phyloP scores from a whole-genome alignment of 2,329 filamentous ascomycete species.

The Diaporthe caulivora region DNA sequence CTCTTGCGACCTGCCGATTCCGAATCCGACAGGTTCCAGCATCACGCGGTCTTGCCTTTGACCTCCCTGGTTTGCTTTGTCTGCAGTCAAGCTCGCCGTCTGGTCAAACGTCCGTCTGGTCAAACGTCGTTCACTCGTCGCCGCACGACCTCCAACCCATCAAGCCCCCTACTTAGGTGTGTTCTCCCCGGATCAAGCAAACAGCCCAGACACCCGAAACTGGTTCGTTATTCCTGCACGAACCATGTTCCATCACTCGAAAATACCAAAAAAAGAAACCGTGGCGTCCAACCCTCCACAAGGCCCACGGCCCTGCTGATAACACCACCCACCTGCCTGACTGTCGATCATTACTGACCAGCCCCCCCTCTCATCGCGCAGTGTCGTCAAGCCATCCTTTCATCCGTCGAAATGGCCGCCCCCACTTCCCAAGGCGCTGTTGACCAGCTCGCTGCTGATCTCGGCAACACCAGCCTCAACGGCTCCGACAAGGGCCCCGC shows the following conservation, averaged over 20 bases:
- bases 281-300: neutral
- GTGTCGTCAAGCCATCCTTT: conserved; percentile 41
- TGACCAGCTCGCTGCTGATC: conserved; percentile 85
- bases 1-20: conserved; percentile 27
- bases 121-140: conserved; percentile 32
- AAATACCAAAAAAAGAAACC: neutral
- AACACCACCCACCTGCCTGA: conserved; percentile 33
- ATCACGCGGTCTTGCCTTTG: conserved; percentile 35
- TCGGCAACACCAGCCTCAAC: conserved; percentile 78
- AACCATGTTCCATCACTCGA: neutral
- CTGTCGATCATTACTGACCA: conserved; percentile 39
- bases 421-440: conserved; percentile 71
- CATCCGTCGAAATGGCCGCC: conserved; percentile 68
- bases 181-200: conserved; percentile 12
- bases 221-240: neutral
- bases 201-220: no score
- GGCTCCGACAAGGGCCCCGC: conserved; percentile 75
- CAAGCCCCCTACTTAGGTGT: conserved; percentile 30
- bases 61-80: conserved; percentile 41
- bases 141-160: conserved; percentile 23
- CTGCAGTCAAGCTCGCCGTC: conserved; percentile 29
- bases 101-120: no score
- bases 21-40: conserved; percentile 33
- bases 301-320: neutral
- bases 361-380: conserved; percentile 41